These are phyloP conservation scores for Amaranthus tricolor DNA, from an alignment of 179 eudicot genomes.

Conservation along the genomic window DNA sequence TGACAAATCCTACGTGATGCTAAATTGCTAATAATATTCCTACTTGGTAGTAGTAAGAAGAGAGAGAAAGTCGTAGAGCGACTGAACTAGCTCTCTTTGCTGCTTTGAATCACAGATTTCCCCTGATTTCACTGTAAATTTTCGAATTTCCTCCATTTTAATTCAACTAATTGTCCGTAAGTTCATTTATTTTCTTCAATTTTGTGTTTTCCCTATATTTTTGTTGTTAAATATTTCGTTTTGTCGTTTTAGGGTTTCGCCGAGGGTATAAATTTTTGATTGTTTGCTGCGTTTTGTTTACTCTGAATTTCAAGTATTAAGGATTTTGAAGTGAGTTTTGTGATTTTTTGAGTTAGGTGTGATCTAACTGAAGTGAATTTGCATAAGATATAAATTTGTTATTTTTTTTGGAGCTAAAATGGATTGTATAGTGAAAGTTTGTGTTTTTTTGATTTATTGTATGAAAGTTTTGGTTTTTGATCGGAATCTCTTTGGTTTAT, in stretches of 20 bases:
- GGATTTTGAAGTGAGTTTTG: neutral
- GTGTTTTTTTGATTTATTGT: neutral
- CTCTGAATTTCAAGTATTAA: constrained; percentile 11
- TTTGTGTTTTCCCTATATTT: constrained; percentile 8
- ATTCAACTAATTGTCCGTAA: constrained; percentile 6
- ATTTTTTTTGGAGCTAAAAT: too few species aligned
- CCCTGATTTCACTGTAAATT: constrained; percentile 37
- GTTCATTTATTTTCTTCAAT: neutral
- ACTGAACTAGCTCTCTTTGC: constrained; percentile 18
- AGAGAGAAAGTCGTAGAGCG: constrained; percentile 16
- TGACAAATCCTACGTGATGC: too few species aligned
- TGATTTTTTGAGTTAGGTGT: neutral
- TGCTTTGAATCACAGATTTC: constrained; percentile 17
- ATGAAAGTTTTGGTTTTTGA: neutral
- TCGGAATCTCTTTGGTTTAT: neutral
- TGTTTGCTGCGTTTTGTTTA: neutral
- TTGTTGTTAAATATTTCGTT: constrained; percentile 15
- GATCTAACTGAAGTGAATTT: too few species aligned
- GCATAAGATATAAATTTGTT: too few species aligned
- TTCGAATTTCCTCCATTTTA: neutral
- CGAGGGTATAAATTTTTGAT: neutral
- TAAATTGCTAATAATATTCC: too few species aligned
- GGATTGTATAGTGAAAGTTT: too few species aligned
- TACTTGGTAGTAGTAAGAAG: neutral
- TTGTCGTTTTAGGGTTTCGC: constrained; percentile 22